Evolutionary conservation across 108 stramenopile species (phyloP).

Genomic region (Cylindrotheca fusiformis): DNA sequence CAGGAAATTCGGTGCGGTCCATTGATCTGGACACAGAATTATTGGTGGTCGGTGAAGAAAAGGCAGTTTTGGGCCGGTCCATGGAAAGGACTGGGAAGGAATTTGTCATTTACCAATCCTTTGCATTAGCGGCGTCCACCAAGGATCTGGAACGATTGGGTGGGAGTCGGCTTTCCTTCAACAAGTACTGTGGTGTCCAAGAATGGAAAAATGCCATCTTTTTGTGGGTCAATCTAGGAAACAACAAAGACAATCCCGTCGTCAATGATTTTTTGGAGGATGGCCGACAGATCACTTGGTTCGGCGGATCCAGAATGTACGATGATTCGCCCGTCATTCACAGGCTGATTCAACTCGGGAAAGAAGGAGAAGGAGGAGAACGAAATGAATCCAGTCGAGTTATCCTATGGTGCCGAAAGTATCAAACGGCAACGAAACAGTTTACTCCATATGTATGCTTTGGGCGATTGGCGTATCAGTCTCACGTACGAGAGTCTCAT

Average conservation of each 20-base stretch:
- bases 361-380: slow-evolving; percentile 6
- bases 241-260: slow-evolving; percentile 21
- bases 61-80: slow-evolving; percentile 40
- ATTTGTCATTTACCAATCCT: slow-evolving; percentile 49
- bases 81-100: slow-evolving; percentile 60
- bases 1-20: slow-evolving; percentile 54
- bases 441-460: slow-evolving; percentile 54
- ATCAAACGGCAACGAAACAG: slow-evolving; percentile 28
- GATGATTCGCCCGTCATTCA: slow-evolving; percentile 62
- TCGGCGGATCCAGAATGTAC: slow-evolving; percentile 70
- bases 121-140: slow-evolving; percentile 3
- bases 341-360: slow-evolving; percentile 46
- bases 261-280: slow-evolving; percentile 62
- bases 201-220: slow-evolving; percentile 70
- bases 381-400: slow-evolving; percentile 27
- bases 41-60: slow-evolving; percentile 22
- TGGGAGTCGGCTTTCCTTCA: slow-evolving; percentile 57
- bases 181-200: slow-evolving; percentile 81
- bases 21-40: slow-evolving; percentile 35
- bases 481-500: slow-evolving; percentile 47
- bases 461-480: slow-evolving; percentile 53
- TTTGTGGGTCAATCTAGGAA: slow-evolving; percentile 69
- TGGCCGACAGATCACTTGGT: slow-evolving; percentile 62
- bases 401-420: slow-evolving; percentile 70
- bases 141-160: slow-evolving; percentile 40